Base-by-base conservation (phyloP, 1,139 yeast species). In the Debaryomyces sp. region DNA sequence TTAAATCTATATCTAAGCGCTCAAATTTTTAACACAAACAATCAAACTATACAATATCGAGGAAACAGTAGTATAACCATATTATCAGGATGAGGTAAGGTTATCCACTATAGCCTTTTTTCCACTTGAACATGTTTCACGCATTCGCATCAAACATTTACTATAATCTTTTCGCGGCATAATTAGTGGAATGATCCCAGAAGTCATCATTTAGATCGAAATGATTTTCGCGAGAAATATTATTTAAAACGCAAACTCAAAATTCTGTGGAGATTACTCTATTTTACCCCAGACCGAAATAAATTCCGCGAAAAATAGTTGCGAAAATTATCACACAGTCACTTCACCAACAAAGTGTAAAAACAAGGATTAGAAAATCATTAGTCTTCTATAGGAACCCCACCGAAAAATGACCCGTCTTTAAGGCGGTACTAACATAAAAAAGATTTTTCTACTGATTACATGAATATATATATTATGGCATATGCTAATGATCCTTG, bases 341-440 rank as follows among this genome's bases (percentile, higher is more conserved):
- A 18, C 15, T 12, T n/a, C 17, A 12, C 10, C 15, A 23, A 6
- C 12, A 37, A 13, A 23, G 12, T 24, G 18, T 18, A 26, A 15
- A 26, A 15, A 10, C 42, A 18, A 18, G 12, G 30, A 26, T 22
- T 24, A 13, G 12, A 13, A 38, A 10, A 9, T 18, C 21, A 8
- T 12, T 10, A 5, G 17, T 17, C 39, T 12, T 7, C 7, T 39
- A 26, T 18, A 39, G 4, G 21, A n/a, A 8, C 41, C 32, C 29
- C 42, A 39, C 42, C 32, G 42, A 39, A 39, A 39, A 39, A 39
- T 27, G 34, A 27, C 42, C 42, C 33, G 42, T 27, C 5, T 4
- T 24, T 17, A 39, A 39, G 42, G 33, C 42, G 42, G 42, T 29
- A 30, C 13, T 27, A 30, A 13, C 18, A 13, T 13, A 15, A 30